These are phyloP conservation scores for Neofusicoccum parvum DNA, from an alignment of 2,329 filamentous ascomycete genomes.

Conservation along the genomic window DNA sequence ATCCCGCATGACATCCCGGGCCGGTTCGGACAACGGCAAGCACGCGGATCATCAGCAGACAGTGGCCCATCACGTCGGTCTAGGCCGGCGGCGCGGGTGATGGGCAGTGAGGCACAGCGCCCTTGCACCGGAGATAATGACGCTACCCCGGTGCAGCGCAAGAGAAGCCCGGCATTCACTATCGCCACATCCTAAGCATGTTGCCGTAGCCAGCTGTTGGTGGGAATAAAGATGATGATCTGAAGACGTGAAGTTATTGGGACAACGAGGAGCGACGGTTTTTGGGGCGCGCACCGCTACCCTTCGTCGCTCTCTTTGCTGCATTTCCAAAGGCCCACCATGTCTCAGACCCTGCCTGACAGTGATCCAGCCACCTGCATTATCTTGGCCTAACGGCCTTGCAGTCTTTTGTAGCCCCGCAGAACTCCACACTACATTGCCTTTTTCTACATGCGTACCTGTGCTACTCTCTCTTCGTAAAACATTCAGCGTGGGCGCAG, in stretches of 20 bases:
- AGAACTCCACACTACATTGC: background rate
- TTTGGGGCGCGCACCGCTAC: too few relatives aligned
- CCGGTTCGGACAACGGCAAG: constrained; percentile 2
- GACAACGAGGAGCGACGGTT: too few relatives aligned
- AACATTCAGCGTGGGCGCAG: background rate
- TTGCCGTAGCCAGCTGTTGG: background rate
- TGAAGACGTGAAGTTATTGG: background rate
- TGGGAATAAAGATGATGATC: background rate
- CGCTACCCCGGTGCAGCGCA: background rate
- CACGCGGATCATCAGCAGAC: constrained; percentile 1
- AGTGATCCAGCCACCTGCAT: background rate
- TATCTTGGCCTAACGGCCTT: background rate
- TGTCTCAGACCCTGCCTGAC: background rate
- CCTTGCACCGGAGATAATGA: background rate
- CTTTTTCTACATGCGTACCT: background rate
- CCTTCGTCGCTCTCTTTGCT: background rate
- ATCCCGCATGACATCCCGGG: constrained; percentile 10
- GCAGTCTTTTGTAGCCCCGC: background rate
- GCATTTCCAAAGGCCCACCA: background rate
- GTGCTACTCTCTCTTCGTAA: background rate
- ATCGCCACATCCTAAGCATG: too few relatives aligned
- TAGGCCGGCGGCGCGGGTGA: background rate
- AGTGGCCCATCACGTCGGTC: background rate
- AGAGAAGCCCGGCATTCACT: background rate
- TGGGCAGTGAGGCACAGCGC: background rate